Evolutionary conservation across 208 protist genomes (phyloP).

Genomic region (Acanthamoeba lenticulata): DNA sequence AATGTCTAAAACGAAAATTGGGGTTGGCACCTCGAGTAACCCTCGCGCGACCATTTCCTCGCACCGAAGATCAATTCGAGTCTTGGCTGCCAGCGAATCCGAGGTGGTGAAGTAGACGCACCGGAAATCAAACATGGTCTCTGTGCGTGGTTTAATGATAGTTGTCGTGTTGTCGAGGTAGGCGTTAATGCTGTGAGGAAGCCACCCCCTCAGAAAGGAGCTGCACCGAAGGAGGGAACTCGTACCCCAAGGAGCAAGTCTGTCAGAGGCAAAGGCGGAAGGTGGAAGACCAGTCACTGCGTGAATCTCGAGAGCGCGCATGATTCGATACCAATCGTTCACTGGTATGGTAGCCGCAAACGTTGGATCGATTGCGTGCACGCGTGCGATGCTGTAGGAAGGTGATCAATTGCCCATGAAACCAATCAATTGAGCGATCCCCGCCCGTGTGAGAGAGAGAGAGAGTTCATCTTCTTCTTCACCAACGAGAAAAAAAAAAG

Average conservation of each 20-base stretch:
- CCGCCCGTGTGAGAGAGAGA: too few relatives aligned
- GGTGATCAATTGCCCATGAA: too few relatives aligned
- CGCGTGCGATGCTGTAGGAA: background rate
- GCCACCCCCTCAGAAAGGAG: too few relatives aligned
- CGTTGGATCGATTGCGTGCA: background rate
- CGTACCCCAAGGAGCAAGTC: background rate
- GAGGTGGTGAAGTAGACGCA: constrained; percentile 8
- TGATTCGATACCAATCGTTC: background rate
- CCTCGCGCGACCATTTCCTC: constrained; percentile 4
- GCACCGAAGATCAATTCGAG: background rate
- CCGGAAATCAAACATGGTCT: constrained; percentile 22
- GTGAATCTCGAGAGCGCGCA: background rate
- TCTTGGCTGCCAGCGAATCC: background rate
- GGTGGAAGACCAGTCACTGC: background rate
- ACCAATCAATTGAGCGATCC: too few relatives aligned
- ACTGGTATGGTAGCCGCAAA: background rate
- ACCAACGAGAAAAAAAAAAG: background rate
- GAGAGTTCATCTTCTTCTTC: too few relatives aligned
- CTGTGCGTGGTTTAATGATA: background rate
- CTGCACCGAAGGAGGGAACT: background rate
- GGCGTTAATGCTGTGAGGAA: background rate
- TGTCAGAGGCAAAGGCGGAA: background rate
- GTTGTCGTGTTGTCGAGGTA: too few relatives aligned
- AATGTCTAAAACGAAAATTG: background rate
- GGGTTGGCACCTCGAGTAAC: background rate